A percentile compares a stretch with the other conserved stretches of the same genome.
Evolutionary conservation across 495 filamentous ascomycete species (phyloP).

Genomic region (Lepidopterella palustris): DNA sequence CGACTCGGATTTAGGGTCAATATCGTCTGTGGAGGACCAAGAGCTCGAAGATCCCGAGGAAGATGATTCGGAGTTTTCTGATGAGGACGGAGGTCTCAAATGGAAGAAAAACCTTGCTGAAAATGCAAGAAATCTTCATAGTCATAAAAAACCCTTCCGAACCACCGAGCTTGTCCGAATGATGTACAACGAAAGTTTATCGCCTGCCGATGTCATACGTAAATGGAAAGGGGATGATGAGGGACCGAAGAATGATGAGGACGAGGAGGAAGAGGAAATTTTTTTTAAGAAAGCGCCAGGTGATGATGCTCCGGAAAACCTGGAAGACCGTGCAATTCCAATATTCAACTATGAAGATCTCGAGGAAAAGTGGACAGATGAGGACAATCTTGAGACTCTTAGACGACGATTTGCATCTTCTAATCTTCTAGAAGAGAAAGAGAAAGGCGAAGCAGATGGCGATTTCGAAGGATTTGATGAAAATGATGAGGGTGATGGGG

Average conservation of each 20-base stretch:
- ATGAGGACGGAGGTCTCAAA: constrained; percentile 57
- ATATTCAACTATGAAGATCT: constrained; percentile 72
- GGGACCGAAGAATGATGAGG: constrained; percentile 40
- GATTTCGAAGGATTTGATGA: constrained; percentile 41
- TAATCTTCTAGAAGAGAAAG: constrained; percentile 40
- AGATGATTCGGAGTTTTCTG: constrained; percentile 47
- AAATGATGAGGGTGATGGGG: constrained; percentile 71
- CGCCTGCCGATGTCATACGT: constrained; percentile 64
- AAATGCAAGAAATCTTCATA: constrained; percentile 66
- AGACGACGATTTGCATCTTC: constrained; percentile 66
- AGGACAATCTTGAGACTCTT: constrained; percentile 68
- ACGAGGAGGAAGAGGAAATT: constrained; percentile 59
- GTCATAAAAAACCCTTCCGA: constrained; percentile 60
- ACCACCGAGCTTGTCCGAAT: constrained; percentile 72
- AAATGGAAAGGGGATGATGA: constrained; percentile 68
- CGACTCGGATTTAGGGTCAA: constrained; percentile 89
- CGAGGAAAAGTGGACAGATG: constrained; percentile 76
- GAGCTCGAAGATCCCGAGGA: constrained; percentile 54
- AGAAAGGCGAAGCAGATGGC: constrained; percentile 45
- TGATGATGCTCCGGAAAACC: constrained; percentile 52
- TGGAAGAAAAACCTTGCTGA: constrained; percentile 87
- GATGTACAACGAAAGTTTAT: constrained; percentile 79
- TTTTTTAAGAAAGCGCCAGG: constrained; percentile 76
- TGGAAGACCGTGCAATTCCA: constrained; percentile 72
- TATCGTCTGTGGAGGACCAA: constrained; percentile 63